phyloP scores from a whole-genome alignment of 2,329 filamentous ascomycete genomes.

The Aspergillus oerlinghausenensis region DNA sequence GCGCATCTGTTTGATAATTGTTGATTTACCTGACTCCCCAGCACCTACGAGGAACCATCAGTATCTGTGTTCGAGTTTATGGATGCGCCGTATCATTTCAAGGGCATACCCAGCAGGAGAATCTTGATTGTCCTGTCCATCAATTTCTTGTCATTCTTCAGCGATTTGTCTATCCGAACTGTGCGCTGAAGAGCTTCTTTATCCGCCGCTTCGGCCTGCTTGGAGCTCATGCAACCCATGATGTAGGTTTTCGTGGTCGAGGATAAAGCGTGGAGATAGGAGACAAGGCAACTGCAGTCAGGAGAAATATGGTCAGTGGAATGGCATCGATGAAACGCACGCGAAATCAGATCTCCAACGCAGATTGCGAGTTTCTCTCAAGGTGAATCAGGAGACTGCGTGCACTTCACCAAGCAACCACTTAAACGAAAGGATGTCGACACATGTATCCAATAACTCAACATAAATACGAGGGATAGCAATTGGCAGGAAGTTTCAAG shows the following conservation, averaged over 20 bases:
- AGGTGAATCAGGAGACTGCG: constrained; percentile 16
- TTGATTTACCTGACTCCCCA: constrained; percentile 93
- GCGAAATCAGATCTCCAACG: background rate
- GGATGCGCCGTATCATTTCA: background rate
- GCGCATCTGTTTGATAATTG: constrained; percentile 98
- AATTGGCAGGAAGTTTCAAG: background rate
- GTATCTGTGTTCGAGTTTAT: background rate
- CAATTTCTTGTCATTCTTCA: constrained; percentile 83
- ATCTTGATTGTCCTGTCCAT: constrained; percentile 89
- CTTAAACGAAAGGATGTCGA: constrained; percentile 3
- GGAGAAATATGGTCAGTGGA: constrained; percentile 3
- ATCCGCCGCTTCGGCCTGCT: constrained; percentile 35
- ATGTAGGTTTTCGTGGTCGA: constrained; percentile 13
- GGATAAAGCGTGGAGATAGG: background rate
- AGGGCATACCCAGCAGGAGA: constrained; percentile 72
- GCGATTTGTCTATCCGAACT: constrained; percentile 75
- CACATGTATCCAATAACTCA: constrained; percentile 9
- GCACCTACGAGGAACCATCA: constrained; percentile 57
- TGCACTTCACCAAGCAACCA: constrained; percentile 8
- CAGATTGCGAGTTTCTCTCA: background rate
- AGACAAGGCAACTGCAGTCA: background rate
- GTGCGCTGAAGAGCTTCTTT: constrained; percentile 41
- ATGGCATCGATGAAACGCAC: background rate
- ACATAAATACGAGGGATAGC: background rate
- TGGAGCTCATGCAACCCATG: constrained; percentile 45